Evolutionary conservation across 352 stramenopile genomes (phyloP), one percentile per base, ranked within the genome.

Genomic region (Phytophthora ohioensis): DNA sequence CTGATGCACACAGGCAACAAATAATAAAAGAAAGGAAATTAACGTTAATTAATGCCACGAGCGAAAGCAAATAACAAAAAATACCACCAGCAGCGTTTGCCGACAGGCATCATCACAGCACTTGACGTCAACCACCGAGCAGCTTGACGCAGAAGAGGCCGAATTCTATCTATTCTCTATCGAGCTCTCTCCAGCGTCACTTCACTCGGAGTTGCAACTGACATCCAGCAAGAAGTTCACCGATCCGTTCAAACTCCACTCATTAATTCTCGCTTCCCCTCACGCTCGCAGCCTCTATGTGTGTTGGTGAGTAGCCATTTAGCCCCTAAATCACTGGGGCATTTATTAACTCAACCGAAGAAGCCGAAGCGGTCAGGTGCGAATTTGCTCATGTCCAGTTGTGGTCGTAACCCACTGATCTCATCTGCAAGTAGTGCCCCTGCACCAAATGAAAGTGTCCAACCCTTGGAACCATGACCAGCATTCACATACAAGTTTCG

Each of bases 401-500:
- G 80, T 64, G 89, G 89, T 31, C 83, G 82, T 32, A 82, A 57
- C 15, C 89, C 89, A 35, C 83, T 95, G 59, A 96, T 96, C 43
- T 93, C 73, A 56, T 96, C 89, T 32, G 89, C 89, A 42, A 96
- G 71, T 36, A 96, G 62, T 49, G 87, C 87, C 6, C 72, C 89
- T 12, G 87, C 81, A 42, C 89, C 89, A 68, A 96, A 96, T 21
- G 85, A 92, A 13, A 95, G 77, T 64, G 85, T 94, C 87, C 87
- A 96, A 32, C 87, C 89, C 58, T 94, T 96, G 53, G 89, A 94
- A 5, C 89, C 89, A 60, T 96, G 87, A 9, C 89, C 89, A 47
- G 86, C 82, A 76, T 96, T 96, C 49, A 96, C 86, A 67, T 89
- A 95, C 61, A 96, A 69, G 62, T 96, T 96, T 51, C 81, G 77